Evolutionary conservation across 1,284 basidiomycete genomes (phyloP).

Genomic region (Golubevia sp.): DNA sequence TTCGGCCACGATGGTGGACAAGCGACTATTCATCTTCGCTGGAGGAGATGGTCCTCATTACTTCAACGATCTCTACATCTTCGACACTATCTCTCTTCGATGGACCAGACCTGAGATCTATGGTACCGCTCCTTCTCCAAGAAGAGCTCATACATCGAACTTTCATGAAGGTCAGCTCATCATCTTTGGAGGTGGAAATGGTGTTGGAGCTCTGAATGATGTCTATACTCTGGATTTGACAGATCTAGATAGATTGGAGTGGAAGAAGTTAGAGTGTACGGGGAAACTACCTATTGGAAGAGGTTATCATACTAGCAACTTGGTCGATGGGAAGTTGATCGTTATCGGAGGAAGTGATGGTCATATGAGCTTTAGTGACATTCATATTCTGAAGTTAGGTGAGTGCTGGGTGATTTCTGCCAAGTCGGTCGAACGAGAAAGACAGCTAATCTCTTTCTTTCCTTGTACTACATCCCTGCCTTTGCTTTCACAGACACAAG

Average conservation of each 20-base stretch:
- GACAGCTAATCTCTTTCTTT: not conserved
- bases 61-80: conserved; percentile 72
- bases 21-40: conserved; percentile 78
- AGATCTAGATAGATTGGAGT: conserved; percentile 69
- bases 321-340: conserved; percentile 82
- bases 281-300: conserved; percentile 67
- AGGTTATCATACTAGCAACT: conserved; percentile 87
- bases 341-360: conserved; percentile 73
- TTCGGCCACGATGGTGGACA: conserved; percentile 80
- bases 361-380: conserved; percentile 75
- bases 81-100: conserved; percentile 70
- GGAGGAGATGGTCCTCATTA: conserved; percentile 77
- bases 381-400: conserved; percentile 85
- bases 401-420: conserved; percentile 46
- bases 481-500: conserved; percentile 68
- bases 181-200: conserved; percentile 90
- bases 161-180: conserved; percentile 75
- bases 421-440: not conserved
- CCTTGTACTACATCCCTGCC: not conserved
- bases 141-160: conserved; percentile 85
- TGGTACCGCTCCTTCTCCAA: conserved; percentile 67
- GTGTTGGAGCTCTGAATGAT: conserved; percentile 83
- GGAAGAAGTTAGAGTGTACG: conserved; percentile 63
- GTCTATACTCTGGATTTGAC: conserved; percentile 81
- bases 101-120: conserved; percentile 34